Conservation (phyloP, 345 rosid species). For the Corchorus capsularis region DNA sequence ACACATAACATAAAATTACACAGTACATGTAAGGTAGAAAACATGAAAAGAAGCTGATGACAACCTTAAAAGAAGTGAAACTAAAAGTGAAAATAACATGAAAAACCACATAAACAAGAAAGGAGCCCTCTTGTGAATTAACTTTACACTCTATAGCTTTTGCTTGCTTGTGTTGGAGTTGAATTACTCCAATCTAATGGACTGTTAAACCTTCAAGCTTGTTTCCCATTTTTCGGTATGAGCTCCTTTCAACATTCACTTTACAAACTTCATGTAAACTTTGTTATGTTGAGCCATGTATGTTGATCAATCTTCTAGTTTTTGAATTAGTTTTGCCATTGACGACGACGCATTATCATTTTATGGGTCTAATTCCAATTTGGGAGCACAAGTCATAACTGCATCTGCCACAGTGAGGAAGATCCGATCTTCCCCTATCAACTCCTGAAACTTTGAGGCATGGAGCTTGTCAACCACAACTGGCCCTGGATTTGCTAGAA, state of each 20-base stretch:
- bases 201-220: not conserved
- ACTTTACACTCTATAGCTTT: not conserved
- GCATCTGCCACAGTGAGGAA: slow-evolving; percentile 80
- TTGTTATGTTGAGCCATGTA: not conserved
- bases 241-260: not conserved
- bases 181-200: not conserved
- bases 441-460: slow-evolving; percentile 44
- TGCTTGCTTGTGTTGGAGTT: not conserved
- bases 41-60: not conserved
- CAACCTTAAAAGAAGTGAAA: not conserved
- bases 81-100: not conserved
- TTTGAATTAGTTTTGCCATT: not conserved
- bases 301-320: not conserved
- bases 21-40: not conserved
- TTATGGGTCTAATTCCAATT: slow-evolving; percentile 24
- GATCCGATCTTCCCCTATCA: slow-evolving; percentile 64
- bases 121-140: not conserved
- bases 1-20: no score
- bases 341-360: not conserved
- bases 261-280: not conserved
- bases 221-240: not conserved
- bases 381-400: slow-evolving; percentile 52
- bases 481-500: slow-evolving; percentile 77
- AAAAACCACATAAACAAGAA: no score
- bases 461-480: slow-evolving; percentile 71